phyloP scores from a whole-genome alignment of 306 rosid species.

The Castanea sativa region DNA sequence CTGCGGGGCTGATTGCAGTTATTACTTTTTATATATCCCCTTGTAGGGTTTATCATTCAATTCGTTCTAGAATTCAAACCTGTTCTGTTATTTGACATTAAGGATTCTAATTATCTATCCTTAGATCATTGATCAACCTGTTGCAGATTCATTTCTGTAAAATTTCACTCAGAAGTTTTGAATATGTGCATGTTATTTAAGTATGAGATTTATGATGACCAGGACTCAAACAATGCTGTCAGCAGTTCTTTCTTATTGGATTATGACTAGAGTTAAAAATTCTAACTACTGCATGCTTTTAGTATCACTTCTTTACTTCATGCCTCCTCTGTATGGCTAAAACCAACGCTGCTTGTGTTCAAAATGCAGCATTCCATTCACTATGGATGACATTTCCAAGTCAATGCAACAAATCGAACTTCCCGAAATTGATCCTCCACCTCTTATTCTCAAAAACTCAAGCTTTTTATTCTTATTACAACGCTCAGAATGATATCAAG shows the following conservation, averaged over 20 bases:
- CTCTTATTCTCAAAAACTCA: slow-evolving; percentile 86
- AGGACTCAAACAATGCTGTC: slow-evolving; percentile 85
- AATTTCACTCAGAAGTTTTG: not conserved
- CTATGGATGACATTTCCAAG: slow-evolving; percentile 96
- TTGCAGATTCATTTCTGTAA: not conserved
- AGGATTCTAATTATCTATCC: no score
- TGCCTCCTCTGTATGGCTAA: no score
- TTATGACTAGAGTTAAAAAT: slow-evolving; percentile 82
- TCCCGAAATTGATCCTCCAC: slow-evolving; percentile 87
- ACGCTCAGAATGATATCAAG: slow-evolving; percentile 60
- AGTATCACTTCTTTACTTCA: not conserved
- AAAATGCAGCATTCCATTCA: slow-evolving; percentile 84
- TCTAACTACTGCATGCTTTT: slow-evolving; percentile 29
- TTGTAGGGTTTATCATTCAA: no score
- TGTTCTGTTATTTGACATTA: no score
- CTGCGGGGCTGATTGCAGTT: no score
- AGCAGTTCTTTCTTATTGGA: slow-evolving; percentile 97
- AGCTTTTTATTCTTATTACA: slow-evolving; percentile 82
- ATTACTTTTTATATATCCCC: no score
- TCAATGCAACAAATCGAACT: slow-evolving; percentile 84
- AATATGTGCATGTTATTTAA: slow-evolving; percentile 58
- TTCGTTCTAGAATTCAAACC: no score
- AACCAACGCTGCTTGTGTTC: no score
- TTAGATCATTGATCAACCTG: not conserved
- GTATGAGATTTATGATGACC: slow-evolving; percentile 87